Evolutionary conservation across 352 stramenopile genomes (phyloP), one percentile per base, ranked within the genome.

Genomic region (Phytophthora syringae): DNA sequence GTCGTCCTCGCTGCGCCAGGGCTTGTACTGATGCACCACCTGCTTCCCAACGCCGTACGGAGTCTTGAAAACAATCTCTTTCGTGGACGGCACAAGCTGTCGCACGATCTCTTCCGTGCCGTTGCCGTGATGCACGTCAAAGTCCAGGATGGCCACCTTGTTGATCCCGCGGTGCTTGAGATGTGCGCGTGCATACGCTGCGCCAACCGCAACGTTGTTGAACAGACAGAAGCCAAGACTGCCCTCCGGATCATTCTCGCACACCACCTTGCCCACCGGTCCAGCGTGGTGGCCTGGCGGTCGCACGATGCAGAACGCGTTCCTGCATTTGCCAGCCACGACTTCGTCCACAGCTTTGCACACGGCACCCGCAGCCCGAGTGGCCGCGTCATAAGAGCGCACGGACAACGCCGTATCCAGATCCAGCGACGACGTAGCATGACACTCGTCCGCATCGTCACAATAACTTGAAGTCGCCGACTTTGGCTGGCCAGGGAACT

Each of bases 91-190:
- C 48, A 97, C 85, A 1, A 99, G 76, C 51, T 98, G 89, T 15
- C 90, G 82, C 45, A 99, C 89, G 52, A 98, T 98, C 45, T 98
- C 86, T 60, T 99, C 96, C 0, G 97, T 99, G 15, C 98, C 97
- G 79, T 99, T 99, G 45, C 98, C 90, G 71, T 99, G 97, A 70
- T 99, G 97, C 22, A 99, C 96, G 76, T 99, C 97, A 86, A 99
- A 99, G 67, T 99, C 97, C 40, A 99, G 71, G 64, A 99, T 98
- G 4, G 96, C 97, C 43, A 99, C 84, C 52, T 92, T 93, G 52
- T 97, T 72, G 45, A 99, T 95, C 2, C 92, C 92, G 48, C 89
- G 76, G 58, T 92, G 86, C 53, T 96, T 91, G 60, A 98, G 96
- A 72, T 98, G 90, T 30, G 80, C 91, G 39, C 94, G 84, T 27